Base-by-base conservation (phyloP, 345 rosid species). In the Camelina sativa region DNA sequence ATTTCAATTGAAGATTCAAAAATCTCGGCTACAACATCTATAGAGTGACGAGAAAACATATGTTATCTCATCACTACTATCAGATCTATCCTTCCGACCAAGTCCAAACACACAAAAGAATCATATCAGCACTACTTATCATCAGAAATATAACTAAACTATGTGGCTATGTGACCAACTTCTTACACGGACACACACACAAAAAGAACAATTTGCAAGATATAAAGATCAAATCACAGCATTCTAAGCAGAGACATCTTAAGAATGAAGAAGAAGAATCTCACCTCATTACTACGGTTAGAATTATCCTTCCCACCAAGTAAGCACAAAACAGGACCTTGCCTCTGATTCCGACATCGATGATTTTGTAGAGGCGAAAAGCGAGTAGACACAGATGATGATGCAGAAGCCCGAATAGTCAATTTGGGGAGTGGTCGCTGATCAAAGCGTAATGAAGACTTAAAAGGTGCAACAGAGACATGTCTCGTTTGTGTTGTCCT, bases 231-330 rank as follows among this genome's bases (percentile, higher is more conserved):
- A 17, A 20, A 8, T 35, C 20, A 11, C 30, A 34, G 16, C 19
- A 9, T 46, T 13, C 12, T 20, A 16, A 19, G 30, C 30, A 62
- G 22, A 54, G 15, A 53, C 17, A 16, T 17, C 7, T 37, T 12
- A 16, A 15, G 11, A 53, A 57, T 32, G 12, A 67, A 44, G 25
- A 11, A 23, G n/a, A 41, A 60, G 23, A 12, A 47, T 48, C 40
- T 54, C 9, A 83, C 93, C 84, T 82, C 81, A 32, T 80, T 73
- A 41, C 51, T 74, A 32, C 66, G 57, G 44, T 79, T 84, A 0
- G 88, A 62, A 75, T 72, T 83, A 78, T 79, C 96, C 76, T 82
- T 79, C 38, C 88, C 90, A 25, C 87, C 90, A 68, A 88, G 84
- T 58, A 80, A 80, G 61, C 90, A 86, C 35, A 85, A 74, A 56